A percentile compares a stretch with the other conserved stretches of the same genome.
phyloP scores from a whole-genome alignment of 148 eudicot genomes.

The Polygonum aviculare region DNA sequence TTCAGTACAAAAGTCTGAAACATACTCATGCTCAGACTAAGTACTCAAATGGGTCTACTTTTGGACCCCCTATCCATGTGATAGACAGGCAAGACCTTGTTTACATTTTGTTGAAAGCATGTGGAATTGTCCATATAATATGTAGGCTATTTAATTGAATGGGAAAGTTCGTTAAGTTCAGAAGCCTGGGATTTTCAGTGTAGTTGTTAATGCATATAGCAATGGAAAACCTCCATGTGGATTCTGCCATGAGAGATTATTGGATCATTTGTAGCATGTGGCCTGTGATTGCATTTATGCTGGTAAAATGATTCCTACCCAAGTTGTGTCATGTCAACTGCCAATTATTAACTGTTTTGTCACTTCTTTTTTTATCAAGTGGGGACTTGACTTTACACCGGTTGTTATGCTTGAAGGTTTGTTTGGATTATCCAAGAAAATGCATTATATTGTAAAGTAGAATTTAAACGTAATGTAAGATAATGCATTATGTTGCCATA shows the following conservation, averaged over 20 bases:
- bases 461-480: no score
- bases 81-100: neutral
- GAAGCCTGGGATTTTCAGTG: neutral
- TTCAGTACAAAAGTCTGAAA: neutral
- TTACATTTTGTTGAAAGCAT: neutral
- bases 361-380: neutral
- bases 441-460: no score
- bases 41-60: neutral
- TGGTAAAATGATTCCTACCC: slow-evolving; percentile 3
- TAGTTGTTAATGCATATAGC: neutral
- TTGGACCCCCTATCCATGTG: slow-evolving; percentile 3
- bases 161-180: neutral
- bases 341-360: slow-evolving; percentile 2
- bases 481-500: no score
- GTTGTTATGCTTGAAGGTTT: neutral
- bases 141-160: neutral
- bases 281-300: neutral
- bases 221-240: neutral
- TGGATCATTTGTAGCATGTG: slow-evolving; percentile 2
- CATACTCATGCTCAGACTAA: neutral
- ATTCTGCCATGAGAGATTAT: neutral
- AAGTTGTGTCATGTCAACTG: neutral
- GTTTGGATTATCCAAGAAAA: neutral
- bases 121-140: neutral
- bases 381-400: neutral